Evolutionary conservation across 2,329 filamentous ascomycete genomes (phyloP), one percentile per base, ranked within the genome.

Genomic region (Aureobasidium sp.): DNA sequence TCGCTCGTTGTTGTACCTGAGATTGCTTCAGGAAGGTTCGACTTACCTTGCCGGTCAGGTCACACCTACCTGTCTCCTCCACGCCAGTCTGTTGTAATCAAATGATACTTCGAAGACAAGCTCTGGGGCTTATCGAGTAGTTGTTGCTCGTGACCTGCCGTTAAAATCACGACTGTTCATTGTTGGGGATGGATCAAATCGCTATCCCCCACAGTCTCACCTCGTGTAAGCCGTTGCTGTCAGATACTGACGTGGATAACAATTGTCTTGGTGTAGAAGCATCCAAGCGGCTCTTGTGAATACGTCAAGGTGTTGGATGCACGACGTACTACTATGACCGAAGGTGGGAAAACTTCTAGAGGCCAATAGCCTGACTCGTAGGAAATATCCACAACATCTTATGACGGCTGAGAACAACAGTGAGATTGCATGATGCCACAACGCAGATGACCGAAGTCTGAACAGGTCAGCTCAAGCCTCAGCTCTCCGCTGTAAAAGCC

Each of bases 151-250:
- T 44, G 21, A 37, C 16, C 9, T 55, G 13, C 39, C 42, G 54
- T 45, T 47, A 15, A 47, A 21, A 3, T 27, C 30, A 57, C 29
- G 41, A 11, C 42, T 37, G 21, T 37, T 27, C 54, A 11, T 37
- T 47, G n/a, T 11, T 58, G 11, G 32, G 42, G 13, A 37, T 55
- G 42, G 7, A 11, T 6, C 42, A 16, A 47, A 47, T 58, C 41
- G 54, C 41, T 58, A 45, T 58, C 54, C 42, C 54, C 54, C 54
- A 58, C 29, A 58, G 42, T 47, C 41, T 47, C 54, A 58, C 30
- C 30, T 47, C 37, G 30, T 41, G 32, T 45, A 37, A 41, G 29
- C 41, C 54, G 55, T 59, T 59, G 11, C 5, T 47, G 42, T 59
- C 5, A 16, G 29, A 41, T 59, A 16, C 44, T 59, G 55, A 49